Conservation (phyloP, 352 stramenopile species). For the Elongisporangium undulatum region DNA sequence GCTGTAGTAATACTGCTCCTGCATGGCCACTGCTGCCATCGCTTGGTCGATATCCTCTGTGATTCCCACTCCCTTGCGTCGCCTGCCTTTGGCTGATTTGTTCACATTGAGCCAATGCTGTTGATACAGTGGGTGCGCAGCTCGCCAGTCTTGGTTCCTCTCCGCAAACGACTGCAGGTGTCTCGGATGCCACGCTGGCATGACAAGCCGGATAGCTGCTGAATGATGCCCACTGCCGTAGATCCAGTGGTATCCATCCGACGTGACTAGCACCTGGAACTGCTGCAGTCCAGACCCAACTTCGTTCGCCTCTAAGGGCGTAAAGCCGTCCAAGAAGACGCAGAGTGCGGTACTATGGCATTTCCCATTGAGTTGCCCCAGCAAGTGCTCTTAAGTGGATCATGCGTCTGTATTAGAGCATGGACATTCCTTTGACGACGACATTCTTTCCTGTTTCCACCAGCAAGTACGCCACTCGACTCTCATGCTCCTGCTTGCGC, state of each 20-base stretch:
- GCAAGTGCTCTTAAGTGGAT: neutral
- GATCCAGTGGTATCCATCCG: too few species aligned
- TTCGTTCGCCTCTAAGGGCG: neutral
- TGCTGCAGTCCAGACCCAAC: neutral
- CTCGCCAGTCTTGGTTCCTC: too few species aligned
- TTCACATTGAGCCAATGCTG: too few species aligned
- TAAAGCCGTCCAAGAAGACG: neutral
- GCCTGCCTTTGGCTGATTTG: too few species aligned
- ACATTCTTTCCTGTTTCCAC: neutral
- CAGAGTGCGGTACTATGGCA: neutral
- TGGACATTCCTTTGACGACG: neutral
- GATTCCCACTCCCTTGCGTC: neutral
- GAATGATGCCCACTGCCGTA: neutral
- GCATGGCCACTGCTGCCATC: too few species aligned
- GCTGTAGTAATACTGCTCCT: neutral
- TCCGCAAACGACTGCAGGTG: too few species aligned
- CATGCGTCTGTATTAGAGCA: neutral
- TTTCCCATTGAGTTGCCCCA: neutral
- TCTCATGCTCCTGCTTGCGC: neutral
- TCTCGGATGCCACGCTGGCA: too few species aligned
- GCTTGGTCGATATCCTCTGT: neutral
- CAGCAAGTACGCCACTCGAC: neutral
- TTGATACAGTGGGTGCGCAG: too few species aligned
- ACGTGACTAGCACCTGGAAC: neutral
- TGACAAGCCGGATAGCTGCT: neutral